These are phyloP conservation scores for Schizosaccharomyces pombe DNA, from an alignment of 805 yeast species.

Conservation along the genomic window DNA sequence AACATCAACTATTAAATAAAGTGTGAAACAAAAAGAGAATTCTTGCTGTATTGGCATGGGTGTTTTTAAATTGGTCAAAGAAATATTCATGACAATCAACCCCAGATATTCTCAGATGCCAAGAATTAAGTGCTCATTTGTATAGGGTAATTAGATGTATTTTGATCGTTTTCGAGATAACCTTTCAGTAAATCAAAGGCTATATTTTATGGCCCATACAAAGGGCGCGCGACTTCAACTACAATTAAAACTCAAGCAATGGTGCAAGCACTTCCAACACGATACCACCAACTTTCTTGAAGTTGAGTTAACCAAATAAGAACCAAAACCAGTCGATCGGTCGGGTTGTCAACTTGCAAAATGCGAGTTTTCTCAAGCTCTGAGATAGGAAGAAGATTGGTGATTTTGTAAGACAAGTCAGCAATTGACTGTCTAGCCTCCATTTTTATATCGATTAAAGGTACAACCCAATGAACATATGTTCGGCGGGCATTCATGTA, in stretches of 20 bases:
- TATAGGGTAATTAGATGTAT: too few species aligned
- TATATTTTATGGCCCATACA: neutral
- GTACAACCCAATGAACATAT: neutral
- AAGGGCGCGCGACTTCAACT: too few species aligned
- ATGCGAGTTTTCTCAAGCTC: neutral
- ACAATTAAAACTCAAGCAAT: neutral
- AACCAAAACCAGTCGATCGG: neutral
- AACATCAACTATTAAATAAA: too few species aligned
- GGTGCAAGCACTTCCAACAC: neutral
- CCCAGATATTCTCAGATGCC: too few species aligned
- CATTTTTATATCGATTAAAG: neutral
- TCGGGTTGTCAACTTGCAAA: neutral
- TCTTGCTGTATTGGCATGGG: too few species aligned
- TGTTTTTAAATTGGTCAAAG: too few species aligned
- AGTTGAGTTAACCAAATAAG: neutral
- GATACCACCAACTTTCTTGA: constrained; percentile 1
- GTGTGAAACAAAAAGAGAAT: too few species aligned
- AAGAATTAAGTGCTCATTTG: too few species aligned
- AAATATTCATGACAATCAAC: too few species aligned
- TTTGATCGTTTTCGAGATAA: too few species aligned
- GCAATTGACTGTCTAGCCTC: neutral
- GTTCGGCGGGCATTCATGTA: neutral
- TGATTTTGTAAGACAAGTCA: neutral
- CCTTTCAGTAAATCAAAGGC: too few species aligned
- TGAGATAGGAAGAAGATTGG: neutral